These are phyloP conservation scores for Trichoderma sp. DNA, from an alignment of 2,329 filamentous ascomycete species.

Conservation along the genomic window DNA sequence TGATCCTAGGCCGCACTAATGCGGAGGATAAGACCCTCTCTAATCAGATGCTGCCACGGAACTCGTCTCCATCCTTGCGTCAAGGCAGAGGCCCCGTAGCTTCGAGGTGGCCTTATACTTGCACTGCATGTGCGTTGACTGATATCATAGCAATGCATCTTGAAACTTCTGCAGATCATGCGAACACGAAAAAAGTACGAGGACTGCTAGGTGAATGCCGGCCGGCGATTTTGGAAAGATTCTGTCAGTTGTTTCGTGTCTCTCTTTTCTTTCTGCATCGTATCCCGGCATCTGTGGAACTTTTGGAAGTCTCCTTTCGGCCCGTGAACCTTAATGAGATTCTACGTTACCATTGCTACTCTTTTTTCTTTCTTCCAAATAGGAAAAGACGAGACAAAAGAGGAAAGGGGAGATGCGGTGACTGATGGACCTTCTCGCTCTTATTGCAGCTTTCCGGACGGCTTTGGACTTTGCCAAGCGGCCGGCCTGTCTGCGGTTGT, in stretches of 20 bases:
- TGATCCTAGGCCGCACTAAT: conserved; percentile 14
- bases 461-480: background rate
- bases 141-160: conserved; percentile 2
- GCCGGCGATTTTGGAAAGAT: background rate
- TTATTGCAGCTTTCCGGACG: background rate
- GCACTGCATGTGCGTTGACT: background rate
- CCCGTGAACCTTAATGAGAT: background rate
- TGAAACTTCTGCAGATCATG: background rate
- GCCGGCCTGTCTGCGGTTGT: background rate
- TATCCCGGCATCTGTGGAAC: background rate
- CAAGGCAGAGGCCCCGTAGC: background rate
- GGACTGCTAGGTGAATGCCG: background rate
- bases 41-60: conserved; percentile 20
- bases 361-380: background rate
- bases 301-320: background rate
- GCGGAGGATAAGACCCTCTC: conserved; percentile 11
- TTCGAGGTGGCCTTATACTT: background rate
- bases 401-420: background rate
- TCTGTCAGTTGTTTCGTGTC: background rate
- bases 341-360: background rate
- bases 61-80: background rate
- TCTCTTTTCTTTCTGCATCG: background rate
- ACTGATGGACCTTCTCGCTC: background rate
- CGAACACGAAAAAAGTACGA: background rate
- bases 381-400: background rate